Percentiles rank a stretch among this genome's conserved stretches.
Conservation (phyloP, 2,329 filamentous ascomycete species). For the Boeremia lycopersici region DNA sequence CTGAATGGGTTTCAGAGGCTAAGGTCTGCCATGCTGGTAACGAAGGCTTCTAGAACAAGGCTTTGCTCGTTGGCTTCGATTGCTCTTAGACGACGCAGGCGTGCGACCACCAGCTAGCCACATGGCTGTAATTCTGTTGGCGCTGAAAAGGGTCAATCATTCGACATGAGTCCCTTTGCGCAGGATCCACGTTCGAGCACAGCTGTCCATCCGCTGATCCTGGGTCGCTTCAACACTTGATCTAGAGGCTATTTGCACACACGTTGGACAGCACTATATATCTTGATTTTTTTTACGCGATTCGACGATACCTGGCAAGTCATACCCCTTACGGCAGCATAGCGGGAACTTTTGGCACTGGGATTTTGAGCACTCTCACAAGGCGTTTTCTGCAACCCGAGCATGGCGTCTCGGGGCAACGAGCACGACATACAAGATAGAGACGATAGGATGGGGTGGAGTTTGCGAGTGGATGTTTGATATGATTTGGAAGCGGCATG, state of each 20-base stretch:
- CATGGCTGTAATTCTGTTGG: conserved; percentile 3
- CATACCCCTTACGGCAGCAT: conserved; percentile 49
- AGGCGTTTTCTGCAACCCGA: conserved; percentile 12
- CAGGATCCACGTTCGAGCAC: conserved; percentile 13
- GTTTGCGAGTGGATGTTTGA: conserved; percentile 14
- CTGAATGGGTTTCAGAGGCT: conserved; percentile 98
- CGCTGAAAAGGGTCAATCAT: conserved; percentile 17
- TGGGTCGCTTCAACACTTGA: conserved; percentile 19
- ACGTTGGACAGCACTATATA: conserved; percentile 28
- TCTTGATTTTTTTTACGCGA: conserved; percentile 31
- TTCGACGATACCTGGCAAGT: conserved; percentile 42
- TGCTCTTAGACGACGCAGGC: conserved; percentile 25
- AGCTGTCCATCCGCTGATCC: conserved; percentile 9
- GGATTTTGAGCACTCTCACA: conserved; percentile 25
- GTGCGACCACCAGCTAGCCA: conserved; percentile 7
- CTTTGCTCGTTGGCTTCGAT: conserved; percentile 12
- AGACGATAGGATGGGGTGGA: conserved; percentile 7
- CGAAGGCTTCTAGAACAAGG: conserved; percentile 75
- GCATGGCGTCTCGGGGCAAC: conserved; percentile 8
- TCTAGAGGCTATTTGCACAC: conserved; percentile 29
- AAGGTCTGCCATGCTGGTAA: conserved; percentile 96
- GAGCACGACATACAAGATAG: conserved; percentile 11
- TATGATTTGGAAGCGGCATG: conserved; percentile 25
- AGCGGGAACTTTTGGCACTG: conserved; percentile 36
- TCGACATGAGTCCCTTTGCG: conserved; percentile 15